Evolutionary conservation across 345 rosid genomes (phyloP), one percentile per base, ranked within the genome.

Genomic region (Psidium friedrichsthalianum): DNA sequence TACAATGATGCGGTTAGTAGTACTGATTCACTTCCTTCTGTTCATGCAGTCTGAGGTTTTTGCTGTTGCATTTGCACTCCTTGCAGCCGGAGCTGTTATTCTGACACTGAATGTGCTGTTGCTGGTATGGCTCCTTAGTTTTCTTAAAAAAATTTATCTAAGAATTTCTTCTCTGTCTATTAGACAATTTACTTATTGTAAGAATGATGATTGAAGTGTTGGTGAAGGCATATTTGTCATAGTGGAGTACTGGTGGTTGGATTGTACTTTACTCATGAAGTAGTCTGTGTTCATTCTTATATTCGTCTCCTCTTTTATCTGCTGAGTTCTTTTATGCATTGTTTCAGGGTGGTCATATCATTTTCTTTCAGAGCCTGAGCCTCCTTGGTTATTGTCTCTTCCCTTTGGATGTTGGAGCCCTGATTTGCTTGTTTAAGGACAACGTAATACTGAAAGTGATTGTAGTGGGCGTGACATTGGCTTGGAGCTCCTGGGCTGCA

Each of bases 401-500:
- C 85, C 98, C 98, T 18, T 91, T 96, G 74, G 98, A 94, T 83
- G 89, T 96, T 51, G 98, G 98, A 54, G 98, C 98, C 55, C 85
- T 96, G 53, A 88, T 94, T 86, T 95, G 98, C 88, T 87, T 95
- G 96, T 83, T 96, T 93, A 93, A 95, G 89, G 96, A 95, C 88
- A 94, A 90, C 59, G 97, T 94, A 47, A 88, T 96, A 32, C 59
- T 96, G 85, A 96, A 96, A 88, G 84, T 94, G 85, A 83, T 94
- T 6, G 98, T 94, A 61, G 98, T 96, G 22, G 86, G 84, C 54
- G 94, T 94, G 87, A 92, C 98, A 1, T 89, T 96, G 88, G 94
- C 98, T 21, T 96, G 98, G 98, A 95, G 98, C 89, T 94, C 98
- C 5, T 95, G 98, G 98, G 97, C 98, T 11, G 98, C 98, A 84